Percentiles rank a stretch among this genome's conserved stretches.
These are phyloP conservation scores for Eucommia ulmoides DNA, from an alignment of 257 asterid species.

Conservation along the genomic window DNA sequence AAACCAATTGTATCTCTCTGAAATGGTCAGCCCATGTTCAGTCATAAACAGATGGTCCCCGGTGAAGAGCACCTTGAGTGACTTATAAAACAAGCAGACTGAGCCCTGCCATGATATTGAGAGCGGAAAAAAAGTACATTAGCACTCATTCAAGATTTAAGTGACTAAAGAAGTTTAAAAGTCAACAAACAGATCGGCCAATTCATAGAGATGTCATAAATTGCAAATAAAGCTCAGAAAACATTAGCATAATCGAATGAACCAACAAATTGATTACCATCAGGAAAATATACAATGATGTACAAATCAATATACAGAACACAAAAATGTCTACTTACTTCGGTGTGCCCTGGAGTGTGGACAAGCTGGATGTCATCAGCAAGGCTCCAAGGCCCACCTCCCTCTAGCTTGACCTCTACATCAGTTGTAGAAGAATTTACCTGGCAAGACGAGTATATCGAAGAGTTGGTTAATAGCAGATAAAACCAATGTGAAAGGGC, in stretches of 20 bases:
- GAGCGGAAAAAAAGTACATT: neutral
- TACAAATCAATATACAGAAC: too few relatives aligned
- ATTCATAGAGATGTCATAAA: neutral
- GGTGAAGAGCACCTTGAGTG: constrained; percentile 43
- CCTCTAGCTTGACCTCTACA: constrained; percentile 55
- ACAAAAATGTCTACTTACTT: constrained; percentile 14
- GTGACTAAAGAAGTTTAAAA: constrained; percentile 7
- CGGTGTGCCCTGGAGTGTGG: constrained; percentile 63
- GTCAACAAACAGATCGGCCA: constrained; percentile 2
- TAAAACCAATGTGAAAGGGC: too few relatives aligned
- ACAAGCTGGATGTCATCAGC: constrained; percentile 41
- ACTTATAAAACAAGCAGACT: constrained; percentile 48
- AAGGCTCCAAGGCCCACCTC: constrained; percentile 55
- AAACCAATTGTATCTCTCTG: constrained; percentile 37
- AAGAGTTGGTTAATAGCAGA: neutral
- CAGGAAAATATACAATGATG: too few relatives aligned
- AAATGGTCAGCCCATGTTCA: constrained; percentile 36
- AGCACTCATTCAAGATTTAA: neutral
- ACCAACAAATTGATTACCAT: too few relatives aligned
- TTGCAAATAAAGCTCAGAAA: neutral
- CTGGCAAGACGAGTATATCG: constrained; percentile 18
- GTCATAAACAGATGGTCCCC: constrained; percentile 55
- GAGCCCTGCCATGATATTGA: constrained; percentile 42
- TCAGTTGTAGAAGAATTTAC: constrained; percentile 36
- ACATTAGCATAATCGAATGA: too few relatives aligned